These are phyloP conservation scores for Rhododendron molle DNA, from an alignment of 148 eudicot species.

Conservation along the genomic window DNA sequence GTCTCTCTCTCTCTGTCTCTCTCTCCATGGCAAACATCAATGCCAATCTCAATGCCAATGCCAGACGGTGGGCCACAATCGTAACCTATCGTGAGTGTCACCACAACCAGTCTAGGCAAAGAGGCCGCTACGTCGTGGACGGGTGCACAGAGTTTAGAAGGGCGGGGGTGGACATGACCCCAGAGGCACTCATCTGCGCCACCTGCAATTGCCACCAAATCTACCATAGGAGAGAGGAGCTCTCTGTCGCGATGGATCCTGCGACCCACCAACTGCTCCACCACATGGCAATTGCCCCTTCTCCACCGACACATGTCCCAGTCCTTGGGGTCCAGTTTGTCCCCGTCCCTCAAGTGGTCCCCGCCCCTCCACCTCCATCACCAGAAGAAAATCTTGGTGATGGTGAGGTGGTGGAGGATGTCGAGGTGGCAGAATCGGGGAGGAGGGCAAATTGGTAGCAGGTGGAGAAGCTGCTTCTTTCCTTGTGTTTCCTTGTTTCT, in stretches of 20 bases:
- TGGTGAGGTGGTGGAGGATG: neutral
- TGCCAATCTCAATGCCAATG: neutral
- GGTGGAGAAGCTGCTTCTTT: too few relatives aligned
- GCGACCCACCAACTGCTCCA: neutral
- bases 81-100: neutral
- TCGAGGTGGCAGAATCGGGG: too few relatives aligned
- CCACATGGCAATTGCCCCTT: neutral
- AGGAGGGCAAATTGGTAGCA: too few relatives aligned
- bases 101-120: neutral
- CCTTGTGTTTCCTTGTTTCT: too few relatives aligned
- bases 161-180: too few relatives aligned
- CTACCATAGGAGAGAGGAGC: neutral
- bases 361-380: neutral
- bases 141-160: neutral
- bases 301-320: neutral
- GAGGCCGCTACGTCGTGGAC: neutral
- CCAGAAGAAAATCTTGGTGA: neutral
- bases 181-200: neutral
- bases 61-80: neutral
- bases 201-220: neutral
- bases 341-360: neutral
- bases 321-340: neutral
- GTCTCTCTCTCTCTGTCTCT: neutral
- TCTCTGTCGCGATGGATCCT: neutral
- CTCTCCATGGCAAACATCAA: neutral